These are phyloP conservation scores for Aspergillus sp. DNA, from an alignment of 2,329 filamentous ascomycete genomes.

Conservation along the genomic window DNA sequence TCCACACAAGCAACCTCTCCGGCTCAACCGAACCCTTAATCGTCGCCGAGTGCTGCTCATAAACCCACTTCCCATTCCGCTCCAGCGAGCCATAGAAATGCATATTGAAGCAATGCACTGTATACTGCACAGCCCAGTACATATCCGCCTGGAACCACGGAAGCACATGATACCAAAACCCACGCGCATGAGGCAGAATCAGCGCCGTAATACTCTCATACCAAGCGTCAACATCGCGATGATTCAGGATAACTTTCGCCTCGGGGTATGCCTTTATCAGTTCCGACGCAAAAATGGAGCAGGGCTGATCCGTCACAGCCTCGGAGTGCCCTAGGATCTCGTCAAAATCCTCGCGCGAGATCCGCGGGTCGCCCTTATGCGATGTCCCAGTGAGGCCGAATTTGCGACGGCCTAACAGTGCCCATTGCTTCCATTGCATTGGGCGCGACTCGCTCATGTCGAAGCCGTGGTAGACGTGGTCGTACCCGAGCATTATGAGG, in stretches of 20 bases:
- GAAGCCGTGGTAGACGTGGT: slow-evolving; percentile 26
- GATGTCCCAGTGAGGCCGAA: not conserved
- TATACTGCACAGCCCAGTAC: slow-evolving; percentile 11
- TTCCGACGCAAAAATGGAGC: slow-evolving; percentile 19
- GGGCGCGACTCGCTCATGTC: slow-evolving; percentile 9
- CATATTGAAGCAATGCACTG: not conserved
- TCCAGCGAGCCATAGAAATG: slow-evolving; percentile 8
- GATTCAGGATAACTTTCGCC: slow-evolving; percentile 26
- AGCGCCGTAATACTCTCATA: slow-evolving; percentile 6
- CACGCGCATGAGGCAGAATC: not conserved
- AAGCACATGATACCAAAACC: not conserved
- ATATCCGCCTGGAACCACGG: slow-evolving; percentile 11
- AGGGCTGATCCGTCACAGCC: slow-evolving; percentile 22
- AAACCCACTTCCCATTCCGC: slow-evolving; percentile 13
- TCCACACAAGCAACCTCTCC: slow-evolving; percentile 14
- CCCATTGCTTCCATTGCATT: slow-evolving; percentile 10
- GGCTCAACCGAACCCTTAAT: not conserved
- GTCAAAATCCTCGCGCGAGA: slow-evolving; percentile 10
- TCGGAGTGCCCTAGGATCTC: slow-evolving; percentile 11
- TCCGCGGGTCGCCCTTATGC: not conserved
- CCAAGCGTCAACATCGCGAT: slow-evolving; percentile 21
- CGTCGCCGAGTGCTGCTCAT: slow-evolving; percentile 12
- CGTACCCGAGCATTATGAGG: slow-evolving; percentile 26
- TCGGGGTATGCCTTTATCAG: slow-evolving; percentile 24
- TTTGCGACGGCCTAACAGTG: slow-evolving; percentile 4